Evolutionary conservation across 192 early-diverging fungal species (phyloP), one percentile per base, ranked within the genome.

Genomic region (Coemansia sp.): DNA sequence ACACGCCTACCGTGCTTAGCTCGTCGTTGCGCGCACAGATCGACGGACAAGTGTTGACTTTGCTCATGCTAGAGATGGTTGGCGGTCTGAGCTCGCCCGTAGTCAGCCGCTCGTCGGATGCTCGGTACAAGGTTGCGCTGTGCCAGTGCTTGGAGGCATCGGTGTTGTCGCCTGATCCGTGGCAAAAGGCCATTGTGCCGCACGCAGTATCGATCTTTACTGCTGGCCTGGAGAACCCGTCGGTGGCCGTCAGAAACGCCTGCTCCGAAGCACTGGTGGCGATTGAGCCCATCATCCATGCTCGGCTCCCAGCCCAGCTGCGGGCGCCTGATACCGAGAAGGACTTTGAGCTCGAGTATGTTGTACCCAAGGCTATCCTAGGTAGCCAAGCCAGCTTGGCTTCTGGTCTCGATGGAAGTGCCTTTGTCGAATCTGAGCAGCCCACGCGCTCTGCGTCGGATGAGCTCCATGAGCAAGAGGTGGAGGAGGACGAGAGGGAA

Each of bases 251-350:
- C 17, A 77, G 67, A 19, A 39, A 19, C 4, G 60, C 62, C 19
- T 79, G 82, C 42, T 25, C 38, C 1, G 39, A 51, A 3, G 70
- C 73, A 0, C 63, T 83, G 6, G 15, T 45, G 7, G 59, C 63
- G 0, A 64, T 75, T 40, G 77, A 79, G 15, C 76, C 77, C 17
- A 71, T 83, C 29, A 37, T 83, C 20, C 82, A 83, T 32, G 56
- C 73, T 2, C 67, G 73, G 1, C 66, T 83, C 3, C 82, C 82
- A 14, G 80, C 80, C 12, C 80, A 82, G 67, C 64, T 77, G 43
- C 67, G 80, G 14, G 75, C 59, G 15, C 80, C 74, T 6, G 80
- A 74, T 35, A 62, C 65, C 1, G 70, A 81, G 11, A 62, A 75
- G 20, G 49, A 59, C n/a, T 5, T 67, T 24, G 67, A 73, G 31